Evolutionary conservation across 2,329 filamentous ascomycete genomes (phyloP), one percentile per base, ranked within the genome.

Genomic region (Emericellopsis atlantica): DNA sequence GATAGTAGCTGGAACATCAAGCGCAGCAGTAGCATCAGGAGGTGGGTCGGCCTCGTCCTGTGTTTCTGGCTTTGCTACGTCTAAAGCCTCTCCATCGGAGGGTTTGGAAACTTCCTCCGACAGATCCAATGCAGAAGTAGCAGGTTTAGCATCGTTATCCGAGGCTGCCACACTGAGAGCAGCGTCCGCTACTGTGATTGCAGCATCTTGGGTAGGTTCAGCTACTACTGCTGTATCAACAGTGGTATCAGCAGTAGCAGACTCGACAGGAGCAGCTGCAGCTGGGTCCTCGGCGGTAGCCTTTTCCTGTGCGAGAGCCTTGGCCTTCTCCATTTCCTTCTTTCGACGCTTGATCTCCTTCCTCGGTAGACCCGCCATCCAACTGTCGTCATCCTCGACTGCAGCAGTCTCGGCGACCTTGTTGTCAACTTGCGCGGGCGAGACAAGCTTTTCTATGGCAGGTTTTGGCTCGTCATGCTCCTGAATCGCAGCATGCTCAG

Each of bases 271-370:
- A 12, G 6, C 34, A 21, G 16, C 12, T 15, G 36, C 22, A 11
- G 36, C 14, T 8, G 11, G 22, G 11, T 38, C 22, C 9, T 24
- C 22, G 18, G 21, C 36, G 9, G 14, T 38, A 14, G 9, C 8
- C 2, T 37, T 24, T 9, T 39, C 37, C 8, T 38, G 16, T 7
- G 44, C 44, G 10, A 37, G 23, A 16, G 21, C 35, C n/a, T 43
- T 40, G 16, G 40, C 45, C 42, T 48, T 46, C 39, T 41, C 48
- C 7, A 46, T 42, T 44, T 51, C 52, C 45, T 58, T 59, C 50
- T 54, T 59, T 39, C 54, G 55, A 45, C 51, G 59, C 40, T 55
- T 59, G 43, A 54, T 60, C 2, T 58, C 55, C 43, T 57, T 61
- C 47, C 59, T 59, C 14, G 57, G 57, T 23, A 52, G 34, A 39